phyloP scores from a whole-genome alignment of 768 basidiomycete species.

The Agaricus sinodeliciosus region DNA sequence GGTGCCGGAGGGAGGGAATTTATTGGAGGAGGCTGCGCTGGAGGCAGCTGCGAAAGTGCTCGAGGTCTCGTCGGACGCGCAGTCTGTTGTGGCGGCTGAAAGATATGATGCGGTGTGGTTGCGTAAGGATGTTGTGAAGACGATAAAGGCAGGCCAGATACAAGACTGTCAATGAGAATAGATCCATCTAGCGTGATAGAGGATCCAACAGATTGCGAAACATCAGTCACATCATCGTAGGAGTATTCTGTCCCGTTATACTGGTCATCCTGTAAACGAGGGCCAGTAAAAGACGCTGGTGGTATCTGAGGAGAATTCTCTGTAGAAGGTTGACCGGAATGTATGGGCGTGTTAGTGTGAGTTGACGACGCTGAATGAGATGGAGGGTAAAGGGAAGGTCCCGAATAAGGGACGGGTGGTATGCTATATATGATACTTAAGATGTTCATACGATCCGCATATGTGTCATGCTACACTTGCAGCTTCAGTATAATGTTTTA shows the following conservation, averaged over 20 bases:
- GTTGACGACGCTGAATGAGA: conserved; percentile 35
- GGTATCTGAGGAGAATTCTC: conserved; percentile 37
- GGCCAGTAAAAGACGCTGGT: conserved; percentile 26
- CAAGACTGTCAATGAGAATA: conserved; percentile 21
- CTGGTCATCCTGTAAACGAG: conserved; percentile 30
- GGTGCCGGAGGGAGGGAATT: conserved; percentile 58
- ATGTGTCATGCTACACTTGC: conserved; percentile 76
- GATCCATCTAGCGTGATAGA: conserved; percentile 35
- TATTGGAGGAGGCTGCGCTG: conserved; percentile 58
- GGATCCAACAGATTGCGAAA: conserved; percentile 27
- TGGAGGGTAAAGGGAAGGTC: conserved; percentile 40
- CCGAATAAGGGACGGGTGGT: conserved; percentile 65
- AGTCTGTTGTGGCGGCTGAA: conserved; percentile 17
- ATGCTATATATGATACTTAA: conserved; percentile 86
- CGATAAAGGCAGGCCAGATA: conserved; percentile 24
- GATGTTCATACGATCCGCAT: conserved; percentile 92
- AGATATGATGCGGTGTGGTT: conserved; percentile 34
- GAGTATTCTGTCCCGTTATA: conserved; percentile 17
- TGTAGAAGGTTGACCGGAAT: conserved; percentile 44
- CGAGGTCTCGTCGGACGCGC: conserved; percentile 38
- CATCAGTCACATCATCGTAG: conserved; percentile 21
- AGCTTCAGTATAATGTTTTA: conserved; percentile 8
- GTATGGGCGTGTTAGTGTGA: conserved; percentile 40
- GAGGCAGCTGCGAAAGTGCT: conserved; percentile 52
- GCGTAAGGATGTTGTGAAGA: conserved; percentile 48